phyloP scores from a whole-genome alignment of 2,329 filamentous ascomycete species.

The Chaetomium sp. region DNA sequence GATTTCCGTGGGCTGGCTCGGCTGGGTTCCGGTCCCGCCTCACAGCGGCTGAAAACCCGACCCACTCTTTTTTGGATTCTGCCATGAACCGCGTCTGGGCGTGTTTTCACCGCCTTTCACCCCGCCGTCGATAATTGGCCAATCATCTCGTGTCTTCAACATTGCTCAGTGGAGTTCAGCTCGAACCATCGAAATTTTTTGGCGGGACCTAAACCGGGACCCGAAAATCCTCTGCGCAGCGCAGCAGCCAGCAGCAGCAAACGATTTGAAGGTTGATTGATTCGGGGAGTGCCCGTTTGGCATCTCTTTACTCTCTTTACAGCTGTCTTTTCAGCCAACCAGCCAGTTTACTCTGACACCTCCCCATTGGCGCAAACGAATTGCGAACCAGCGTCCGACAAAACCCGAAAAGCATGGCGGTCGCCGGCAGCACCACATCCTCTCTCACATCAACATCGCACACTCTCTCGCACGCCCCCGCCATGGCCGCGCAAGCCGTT shows the following conservation, averaged over 20 bases:
- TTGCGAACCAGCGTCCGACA: no score
- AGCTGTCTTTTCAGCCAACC: background rate
- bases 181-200: slow-evolving; percentile 12
- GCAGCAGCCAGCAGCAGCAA: background rate
- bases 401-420: slow-evolving; percentile 25
- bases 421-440: slow-evolving; percentile 46
- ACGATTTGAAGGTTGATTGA: background rate
- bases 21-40: no score
- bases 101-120: background rate
- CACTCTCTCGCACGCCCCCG: slow-evolving; percentile 49
- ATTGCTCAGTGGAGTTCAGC: slow-evolving; percentile 1
- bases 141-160: background rate
- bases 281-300: background rate
- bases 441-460: slow-evolving; percentile 59
- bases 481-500: slow-evolving; percentile 32
- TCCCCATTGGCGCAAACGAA: no score
- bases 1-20: no score
- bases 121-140: slow-evolving; percentile 1
- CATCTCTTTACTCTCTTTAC: background rate
- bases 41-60: no score
- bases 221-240: background rate
- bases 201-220: slow-evolving; percentile 1
- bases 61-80: background rate
- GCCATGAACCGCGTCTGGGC: background rate
- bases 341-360: no score